Evolutionary conservation across 306 rosid genomes (phyloP).

Genomic region (Betula pendula): DNA sequence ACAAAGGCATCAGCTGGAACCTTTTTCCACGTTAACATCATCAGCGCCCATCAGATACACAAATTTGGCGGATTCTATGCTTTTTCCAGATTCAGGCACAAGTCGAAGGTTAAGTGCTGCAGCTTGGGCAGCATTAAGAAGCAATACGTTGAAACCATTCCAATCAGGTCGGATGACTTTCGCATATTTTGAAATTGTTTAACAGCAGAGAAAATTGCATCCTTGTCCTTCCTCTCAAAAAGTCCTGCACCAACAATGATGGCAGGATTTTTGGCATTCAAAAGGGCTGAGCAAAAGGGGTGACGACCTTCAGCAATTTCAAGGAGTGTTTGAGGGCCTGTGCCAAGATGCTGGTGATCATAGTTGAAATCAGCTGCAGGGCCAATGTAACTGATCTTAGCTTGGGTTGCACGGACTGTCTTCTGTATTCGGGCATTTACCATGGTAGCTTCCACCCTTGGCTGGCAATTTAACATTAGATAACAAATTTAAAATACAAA

Average conservation of each 20-base stretch:
- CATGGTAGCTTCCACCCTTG: slow-evolving; percentile 97
- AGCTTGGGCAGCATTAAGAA: slow-evolving; percentile 93
- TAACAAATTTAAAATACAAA: slow-evolving; percentile 21
- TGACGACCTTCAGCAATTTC: slow-evolving; percentile 89
- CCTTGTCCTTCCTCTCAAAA: slow-evolving; percentile 85
- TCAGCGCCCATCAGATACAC: slow-evolving; percentile 98
- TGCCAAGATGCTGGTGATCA: slow-evolving; percentile 83
- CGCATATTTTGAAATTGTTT: slow-evolving; percentile 58
- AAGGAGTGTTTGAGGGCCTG: slow-evolving; percentile 74
- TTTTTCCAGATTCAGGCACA: slow-evolving; percentile 80
- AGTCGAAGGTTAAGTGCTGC: slow-evolving; percentile 99
- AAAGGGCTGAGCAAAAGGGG: slow-evolving; percentile 62
- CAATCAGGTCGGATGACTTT: slow-evolving; percentile 82
- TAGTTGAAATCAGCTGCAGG: slow-evolving; percentile 79
- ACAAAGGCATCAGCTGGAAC: slow-evolving; percentile 85
- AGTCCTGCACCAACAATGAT: slow-evolving; percentile 87
- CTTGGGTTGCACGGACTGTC: slow-evolving; percentile 69
- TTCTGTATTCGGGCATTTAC: slow-evolving; percentile 95
- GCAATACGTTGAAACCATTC: slow-evolving; percentile 91
- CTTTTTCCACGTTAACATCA: slow-evolving; percentile 66
- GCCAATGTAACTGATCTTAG: slow-evolving; percentile 90
- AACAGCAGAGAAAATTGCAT: slow-evolving; percentile 68
- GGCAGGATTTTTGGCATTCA: slow-evolving; percentile 79
- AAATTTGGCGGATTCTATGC: slow-evolving; percentile 79
- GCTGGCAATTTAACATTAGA: slow-evolving; percentile 57